Base-by-base conservation (phyloP, 352 stramenopile species). In the Phytophthora pini region DNA sequence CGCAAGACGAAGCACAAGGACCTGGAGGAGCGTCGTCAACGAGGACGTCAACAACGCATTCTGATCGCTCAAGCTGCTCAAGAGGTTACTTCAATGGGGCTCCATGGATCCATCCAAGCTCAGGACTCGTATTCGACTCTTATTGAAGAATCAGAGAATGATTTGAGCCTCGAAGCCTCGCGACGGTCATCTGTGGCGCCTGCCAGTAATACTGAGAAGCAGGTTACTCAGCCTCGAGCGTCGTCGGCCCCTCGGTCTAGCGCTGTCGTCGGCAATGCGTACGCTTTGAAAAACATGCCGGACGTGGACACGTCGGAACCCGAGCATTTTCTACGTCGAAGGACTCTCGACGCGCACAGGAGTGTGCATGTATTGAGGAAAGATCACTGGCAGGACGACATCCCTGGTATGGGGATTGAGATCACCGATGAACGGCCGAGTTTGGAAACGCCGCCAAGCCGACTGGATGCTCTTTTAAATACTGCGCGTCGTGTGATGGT, bases 1-100 rank as follows among this genome's bases (percentile, higher is more conserved):
- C 81, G 82, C n/a, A 90, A 88, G 41, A 63, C 61, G 5, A 92
- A 89, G 47, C 76, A 92, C 57, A 81, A 79, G 8, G 80, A 75
- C 17, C 73, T 92, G 2, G 78, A 90, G 55, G 63, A 84, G 32
- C 77, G 83, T 17, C 79, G 83, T 1, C 77, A 89, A 60, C 79
- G 79, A 32, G 83, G 75, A 0, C 72, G 83, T 9, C 70, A 89
- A 10, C 75, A 88, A 27, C 83, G 80, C 0, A 70, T 88, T 44
- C 47, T 76, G 4, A 38, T 72, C 5, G 45, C 65, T 0, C 65
- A 72, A 34, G 49, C 44, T 52, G 32, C 50, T 5, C 66, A 70
- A 59, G 66, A 74, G 9, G 51, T 44, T 4, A 49, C 61, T 7
- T 48, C 45, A 5, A 62, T 50, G 10, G 20, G 39, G 15, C 26